Evolutionary conservation across 2,329 filamentous ascomycete species (phyloP), one percentile per base, ranked within the genome.

Genomic region (Fusarium pseudoanthophilum): DNA sequence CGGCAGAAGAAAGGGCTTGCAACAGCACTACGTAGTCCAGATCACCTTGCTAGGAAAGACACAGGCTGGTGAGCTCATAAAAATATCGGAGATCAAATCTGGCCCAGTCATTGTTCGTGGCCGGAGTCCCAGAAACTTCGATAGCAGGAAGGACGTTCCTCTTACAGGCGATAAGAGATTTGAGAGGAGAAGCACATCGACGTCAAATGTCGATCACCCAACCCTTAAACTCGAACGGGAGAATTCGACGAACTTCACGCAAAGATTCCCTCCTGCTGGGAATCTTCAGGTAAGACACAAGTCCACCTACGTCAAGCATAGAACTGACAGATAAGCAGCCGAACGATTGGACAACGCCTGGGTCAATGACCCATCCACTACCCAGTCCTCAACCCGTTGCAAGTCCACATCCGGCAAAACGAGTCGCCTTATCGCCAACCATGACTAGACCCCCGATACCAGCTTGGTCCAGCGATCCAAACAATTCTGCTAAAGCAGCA

Each of bases 101-200:
- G 94, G 94, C 0, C 93, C 95, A n/a, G 94, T 98, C 64, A 97
- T 98, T 75, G 95, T 98, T 40, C 92, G 95, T 64, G 95, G 95
- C 39, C 90, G 95, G 65, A 98, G 95, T 80, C 95, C 95, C 2
- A 89, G 95, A 63, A 98, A 98, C 79, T 98, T 98, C 80, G 95
- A 97, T 78, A 95, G 93, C 60, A 89, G 93, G 67, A 97, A 96
- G 80, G 94, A 97, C 78, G 89, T 95, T 58, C 93, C 93, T 3
- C 84, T 97, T 56, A 92, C 91, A 2, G 83, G 83, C 11, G 87
- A 88, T 26, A 87, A 85, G 78, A 84, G 84, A 67, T 48, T 80
- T 21, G 87, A 88, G 68, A 83, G 84, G 67, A 84, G 84, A 74
- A 86, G 84, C 72, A 84, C 78, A 11, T 75, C 78, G 18, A 76